A percentile compares a stretch with the other conserved stretches of the same genome.
Evolutionary conservation across 108 stramenopile species (phyloP).

Genomic region (Pseudonitzschia pungens): DNA sequence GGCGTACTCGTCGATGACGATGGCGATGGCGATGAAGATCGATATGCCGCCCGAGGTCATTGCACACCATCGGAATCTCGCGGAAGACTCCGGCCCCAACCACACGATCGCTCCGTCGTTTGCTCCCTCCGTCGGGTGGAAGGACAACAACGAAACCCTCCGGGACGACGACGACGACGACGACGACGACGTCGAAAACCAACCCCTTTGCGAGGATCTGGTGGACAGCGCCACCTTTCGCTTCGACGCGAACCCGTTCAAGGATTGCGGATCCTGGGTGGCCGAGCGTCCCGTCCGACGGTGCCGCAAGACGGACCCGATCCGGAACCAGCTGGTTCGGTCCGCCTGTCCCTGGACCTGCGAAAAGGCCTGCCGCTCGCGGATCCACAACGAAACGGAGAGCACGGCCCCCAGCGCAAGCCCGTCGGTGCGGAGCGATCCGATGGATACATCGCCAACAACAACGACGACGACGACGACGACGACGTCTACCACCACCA

Average conservation of each 20-base stretch:
- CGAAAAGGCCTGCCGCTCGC: background rate
- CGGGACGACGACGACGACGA: background rate
- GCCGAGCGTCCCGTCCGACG: background rate
- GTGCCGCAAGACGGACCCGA: background rate
- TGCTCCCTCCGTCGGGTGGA: no score
- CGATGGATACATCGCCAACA: background rate
- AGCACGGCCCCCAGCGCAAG: background rate
- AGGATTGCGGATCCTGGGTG: background rate
- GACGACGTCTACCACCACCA: no score
- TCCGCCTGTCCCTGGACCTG: background rate
- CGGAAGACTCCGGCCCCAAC: no score
- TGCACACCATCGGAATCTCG: no score
- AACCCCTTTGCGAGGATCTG: background rate
- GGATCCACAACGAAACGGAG: background rate
- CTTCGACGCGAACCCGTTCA: background rate
- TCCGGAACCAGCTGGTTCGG: background rate
- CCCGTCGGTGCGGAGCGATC: no score
- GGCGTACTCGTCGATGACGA: no score
- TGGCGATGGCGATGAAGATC: no score
- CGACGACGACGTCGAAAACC: background rate
- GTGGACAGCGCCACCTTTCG: background rate
- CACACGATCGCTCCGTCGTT: no score
- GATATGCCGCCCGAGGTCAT: no score
- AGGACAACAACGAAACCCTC: background rate
- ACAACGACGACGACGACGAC: no score